Conservation (phyloP, 352 stramenopile genomes). For the Pilasporangium apinafurcum region DNA sequence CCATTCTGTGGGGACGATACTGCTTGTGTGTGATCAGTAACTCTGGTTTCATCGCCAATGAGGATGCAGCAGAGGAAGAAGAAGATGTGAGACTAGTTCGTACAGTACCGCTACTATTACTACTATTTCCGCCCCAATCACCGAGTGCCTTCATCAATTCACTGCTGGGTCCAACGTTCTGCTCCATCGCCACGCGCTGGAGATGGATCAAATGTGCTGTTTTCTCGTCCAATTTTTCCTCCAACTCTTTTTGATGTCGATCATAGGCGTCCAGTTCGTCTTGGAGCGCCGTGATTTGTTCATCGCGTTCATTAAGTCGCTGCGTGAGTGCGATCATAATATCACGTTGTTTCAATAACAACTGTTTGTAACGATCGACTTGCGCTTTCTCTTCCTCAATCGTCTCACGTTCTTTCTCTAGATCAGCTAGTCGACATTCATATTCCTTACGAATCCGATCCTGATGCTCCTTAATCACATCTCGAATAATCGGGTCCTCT, state of each 20-base stretch:
- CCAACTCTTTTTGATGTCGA: slow-evolving; percentile 86
- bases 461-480: slow-evolving; percentile 87
- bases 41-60: slow-evolving; percentile 16
- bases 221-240: slow-evolving; percentile 94
- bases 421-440: slow-evolving; percentile 84
- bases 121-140: slow-evolving; percentile 29
- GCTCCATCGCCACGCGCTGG: slow-evolving; percentile 88
- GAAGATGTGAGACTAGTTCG: background rate
- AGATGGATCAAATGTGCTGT: slow-evolving; percentile 92
- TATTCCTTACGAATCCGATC: slow-evolving; percentile 90
- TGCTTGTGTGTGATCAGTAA: slow-evolving; percentile 65
- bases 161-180: slow-evolving; percentile 54
- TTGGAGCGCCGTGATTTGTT: slow-evolving; percentile 94
- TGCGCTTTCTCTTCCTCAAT: slow-evolving; percentile 95
- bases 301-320: slow-evolving; percentile 91
- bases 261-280: slow-evolving; percentile 94
- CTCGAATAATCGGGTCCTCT: slow-evolving; percentile 74
- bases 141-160: slow-evolving; percentile 66
- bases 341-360: slow-evolving; percentile 94
- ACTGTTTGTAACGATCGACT: slow-evolving; percentile 94
- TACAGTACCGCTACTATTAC: background rate
- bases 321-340: slow-evolving; percentile 97
- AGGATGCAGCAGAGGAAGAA: background rate
- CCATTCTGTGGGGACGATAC: slow-evolving; percentile 40
- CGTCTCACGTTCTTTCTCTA: slow-evolving; percentile 91